Evolutionary conservation across 2,329 filamentous ascomycete species (phyloP).

Genomic region (Penicillium hesseltinei): DNA sequence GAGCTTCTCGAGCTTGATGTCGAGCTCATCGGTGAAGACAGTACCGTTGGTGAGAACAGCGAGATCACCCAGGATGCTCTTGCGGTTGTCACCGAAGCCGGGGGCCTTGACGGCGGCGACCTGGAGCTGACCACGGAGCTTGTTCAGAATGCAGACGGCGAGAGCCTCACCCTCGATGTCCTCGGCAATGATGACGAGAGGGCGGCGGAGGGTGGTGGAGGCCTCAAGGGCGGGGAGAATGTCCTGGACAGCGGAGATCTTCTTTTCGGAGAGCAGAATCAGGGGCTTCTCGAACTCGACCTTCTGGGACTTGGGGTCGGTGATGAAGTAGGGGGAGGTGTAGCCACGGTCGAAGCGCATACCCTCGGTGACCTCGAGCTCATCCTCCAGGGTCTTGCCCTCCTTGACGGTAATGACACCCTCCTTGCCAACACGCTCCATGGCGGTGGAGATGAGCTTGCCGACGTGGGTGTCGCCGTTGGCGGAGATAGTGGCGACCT

Average conservation of each 20-base stretch:
- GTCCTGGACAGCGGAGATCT: conserved; percentile 98
- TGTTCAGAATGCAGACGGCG: conserved; percentile 99
- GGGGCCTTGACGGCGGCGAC: conserved; percentile 98
- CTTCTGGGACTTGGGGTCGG: conserved; percentile 97
- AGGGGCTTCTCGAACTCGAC: conserved; percentile 99
- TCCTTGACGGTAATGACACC: conserved; percentile 99
- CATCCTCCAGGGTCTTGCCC: conserved; percentile 96
- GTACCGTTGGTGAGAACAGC: conserved; percentile 94
- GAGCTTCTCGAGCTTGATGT: conserved; percentile 98
- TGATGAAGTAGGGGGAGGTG: conserved; percentile 99
- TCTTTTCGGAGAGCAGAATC: conserved; percentile 99
- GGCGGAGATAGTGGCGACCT: conserved; percentile 96
- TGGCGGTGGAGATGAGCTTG: conserved; percentile 92
- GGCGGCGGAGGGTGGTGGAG: conserved; percentile 90
- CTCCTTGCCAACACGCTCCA: conserved; percentile 99
- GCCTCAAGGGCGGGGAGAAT: conserved; percentile 97
- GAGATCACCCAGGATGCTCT: conserved; percentile 97
- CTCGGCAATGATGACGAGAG: conserved; percentile 97
- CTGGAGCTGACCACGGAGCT: conserved; percentile 98
- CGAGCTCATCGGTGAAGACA: conserved; percentile 97
- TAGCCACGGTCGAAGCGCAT: conserved; percentile 99
- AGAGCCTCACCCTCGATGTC: conserved; percentile 98
- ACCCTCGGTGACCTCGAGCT: conserved; percentile 98
- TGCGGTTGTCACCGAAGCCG: conserved; percentile 99
- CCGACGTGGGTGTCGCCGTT: conserved; percentile 96